phyloP scores from a whole-genome alignment of 768 basidiomycete species.

The Tulasnella sp. region DNA sequence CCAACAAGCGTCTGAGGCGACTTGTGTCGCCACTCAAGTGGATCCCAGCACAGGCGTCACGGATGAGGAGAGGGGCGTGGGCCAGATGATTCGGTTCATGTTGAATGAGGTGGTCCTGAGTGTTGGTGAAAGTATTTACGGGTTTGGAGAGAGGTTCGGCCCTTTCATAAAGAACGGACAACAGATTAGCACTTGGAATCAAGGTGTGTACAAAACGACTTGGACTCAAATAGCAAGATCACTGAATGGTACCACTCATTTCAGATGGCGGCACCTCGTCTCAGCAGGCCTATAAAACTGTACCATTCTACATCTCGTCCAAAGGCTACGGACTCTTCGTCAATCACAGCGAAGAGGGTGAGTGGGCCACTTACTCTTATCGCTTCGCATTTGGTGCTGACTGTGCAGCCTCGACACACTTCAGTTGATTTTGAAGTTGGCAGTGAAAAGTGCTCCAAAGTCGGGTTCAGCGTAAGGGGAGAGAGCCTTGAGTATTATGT shows the following conservation, averaged over 20 bases:
- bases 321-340: conserved; percentile 66
- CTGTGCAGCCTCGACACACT: no score
- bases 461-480: conserved; percentile 53
- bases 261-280: conserved; percentile 57
- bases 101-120: conserved; percentile 44
- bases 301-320: conserved; percentile 58
- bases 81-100: conserved; percentile 27
- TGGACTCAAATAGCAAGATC: no score
- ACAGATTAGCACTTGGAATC: not conserved
- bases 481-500: conserved; percentile 58
- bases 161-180: conserved; percentile 63
- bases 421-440: conserved; percentile 48
- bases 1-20: conserved; percentile 36
- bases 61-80: conserved; percentile 29
- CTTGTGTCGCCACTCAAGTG: conserved; percentile 47
- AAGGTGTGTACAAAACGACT: no score
- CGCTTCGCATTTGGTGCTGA: no score
- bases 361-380: no score
- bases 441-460: conserved; percentile 40
- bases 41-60: conserved; percentile 40
- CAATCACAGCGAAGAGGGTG: conserved; percentile 49
- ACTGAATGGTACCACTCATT: conserved; percentile 57
- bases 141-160: conserved; percentile 65
- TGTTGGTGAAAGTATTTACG: conserved; percentile 66
- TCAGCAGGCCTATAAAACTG: conserved; percentile 28